Conservation (phyloP, 805 yeast genomes). For the Zygoascus bituminiphila region DNA sequence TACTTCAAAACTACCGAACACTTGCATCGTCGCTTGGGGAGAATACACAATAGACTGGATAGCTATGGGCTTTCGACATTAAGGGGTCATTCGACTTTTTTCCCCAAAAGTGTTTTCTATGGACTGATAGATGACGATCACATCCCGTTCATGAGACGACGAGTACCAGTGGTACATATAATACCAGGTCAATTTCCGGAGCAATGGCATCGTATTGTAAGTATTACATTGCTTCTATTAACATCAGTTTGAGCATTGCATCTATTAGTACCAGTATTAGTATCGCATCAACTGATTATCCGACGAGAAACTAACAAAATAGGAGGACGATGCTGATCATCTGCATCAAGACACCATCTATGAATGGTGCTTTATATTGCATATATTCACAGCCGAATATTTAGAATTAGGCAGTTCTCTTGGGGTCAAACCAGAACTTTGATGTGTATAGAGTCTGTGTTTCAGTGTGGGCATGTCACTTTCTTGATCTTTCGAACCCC, state of each 20-base stretch:
- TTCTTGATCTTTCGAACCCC: too few relatives aligned
- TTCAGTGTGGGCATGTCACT: too few relatives aligned
- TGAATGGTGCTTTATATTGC: constrained; percentile 40
- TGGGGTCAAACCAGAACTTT: neutral
- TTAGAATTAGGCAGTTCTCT: constrained; percentile 16
- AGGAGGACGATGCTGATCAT: constrained; percentile 36
- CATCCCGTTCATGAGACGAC: constrained; percentile 39
- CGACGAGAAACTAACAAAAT: neutral
- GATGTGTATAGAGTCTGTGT: too few relatives aligned
- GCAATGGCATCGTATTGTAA: constrained; percentile 42
- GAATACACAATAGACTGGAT: constrained; percentile 28
- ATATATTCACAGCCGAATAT: constrained; percentile 33
- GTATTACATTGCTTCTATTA: constrained; percentile 3
- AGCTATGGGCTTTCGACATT: constrained; percentile 11
- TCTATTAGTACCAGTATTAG: too few relatives aligned
- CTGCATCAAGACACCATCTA: constrained; percentile 34
- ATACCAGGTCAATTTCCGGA: constrained; percentile 46
- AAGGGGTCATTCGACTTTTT: constrained; percentile 8
- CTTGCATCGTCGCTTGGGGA: constrained; percentile 31
- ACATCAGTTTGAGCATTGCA: too few relatives aligned
- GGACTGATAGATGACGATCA: constrained; percentile 43
- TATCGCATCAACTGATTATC: too few relatives aligned
- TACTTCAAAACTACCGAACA: constrained; percentile 37
- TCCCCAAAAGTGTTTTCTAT: constrained; percentile 13
- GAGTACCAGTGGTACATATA: constrained; percentile 43